A percentile compares a stretch with the other conserved stretches of the same genome.
Evolutionary conservation across 139 green algal genomes (phyloP).

Genomic region (Auxenochlorella protothecoides): DNA sequence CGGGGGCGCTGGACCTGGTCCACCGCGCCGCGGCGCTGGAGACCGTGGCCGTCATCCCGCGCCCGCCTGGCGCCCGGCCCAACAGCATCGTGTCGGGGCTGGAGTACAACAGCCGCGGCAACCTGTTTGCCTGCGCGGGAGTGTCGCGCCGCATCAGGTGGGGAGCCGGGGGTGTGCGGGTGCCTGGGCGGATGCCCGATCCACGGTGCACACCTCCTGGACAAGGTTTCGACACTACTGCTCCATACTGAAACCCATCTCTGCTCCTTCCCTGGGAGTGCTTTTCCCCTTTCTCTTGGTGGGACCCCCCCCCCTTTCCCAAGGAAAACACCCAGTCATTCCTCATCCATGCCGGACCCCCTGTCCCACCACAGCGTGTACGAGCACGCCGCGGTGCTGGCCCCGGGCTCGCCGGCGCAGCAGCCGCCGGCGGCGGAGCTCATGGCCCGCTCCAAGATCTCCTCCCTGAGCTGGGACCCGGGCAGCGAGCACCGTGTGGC

Average conservation of each 20-base stretch:
- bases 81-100: constrained; percentile 52
- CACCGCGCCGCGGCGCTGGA: constrained; percentile 1
- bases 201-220: not conserved
- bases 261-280: too few relatives aligned
- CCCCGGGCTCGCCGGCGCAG: not conserved
- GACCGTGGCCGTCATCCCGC: constrained; percentile 39
- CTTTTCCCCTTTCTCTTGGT: not conserved
- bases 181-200: not conserved
- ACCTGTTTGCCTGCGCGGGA: constrained; percentile 53
- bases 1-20: too few relatives aligned
- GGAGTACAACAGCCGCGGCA: constrained; percentile 49
- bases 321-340: too few relatives aligned
- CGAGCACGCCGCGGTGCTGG: not conserved
- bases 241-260: too few relatives aligned
- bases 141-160: constrained; percentile 50
- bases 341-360: too few relatives aligned
- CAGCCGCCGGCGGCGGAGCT: constrained; percentile 68
- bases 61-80: constrained; percentile 9
- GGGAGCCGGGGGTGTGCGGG: too few relatives aligned
- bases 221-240: not conserved
- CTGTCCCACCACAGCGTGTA: not conserved
- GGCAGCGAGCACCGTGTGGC: constrained; percentile 41
- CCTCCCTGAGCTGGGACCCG: constrained; percentile 68
- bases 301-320: not conserved
- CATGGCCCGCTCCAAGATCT: constrained; percentile 64